Evolutionary conservation across 805 yeast genomes (phyloP).

Genomic region (Kregervanrija delftensis): DNA sequence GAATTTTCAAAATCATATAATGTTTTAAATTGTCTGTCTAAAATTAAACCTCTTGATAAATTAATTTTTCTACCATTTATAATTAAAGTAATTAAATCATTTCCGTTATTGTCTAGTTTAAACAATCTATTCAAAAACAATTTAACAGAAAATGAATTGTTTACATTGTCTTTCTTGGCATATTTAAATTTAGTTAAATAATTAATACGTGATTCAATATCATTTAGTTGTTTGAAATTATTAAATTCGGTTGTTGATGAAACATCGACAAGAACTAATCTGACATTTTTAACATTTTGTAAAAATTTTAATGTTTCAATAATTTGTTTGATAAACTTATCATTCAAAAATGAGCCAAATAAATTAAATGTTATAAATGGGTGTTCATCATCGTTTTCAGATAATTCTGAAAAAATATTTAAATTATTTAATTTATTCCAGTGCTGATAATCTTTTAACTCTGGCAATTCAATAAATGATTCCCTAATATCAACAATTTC

Average conservation of each 20-base stretch:
- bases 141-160: neutral
- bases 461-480: conserved; percentile 3
- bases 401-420: neutral
- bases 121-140: conserved; percentile 1
- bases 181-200: neutral
- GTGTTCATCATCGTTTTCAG: neutral
- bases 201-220: neutral
- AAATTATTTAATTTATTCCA: neutral
- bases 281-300: conserved; percentile 6
- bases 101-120: neutral
- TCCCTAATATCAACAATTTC: conserved; percentile 22
- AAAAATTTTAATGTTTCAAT: conserved; percentile 25
- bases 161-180: neutral
- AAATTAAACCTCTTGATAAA: neutral
- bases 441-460: neutral
- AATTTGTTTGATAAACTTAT: conserved; percentile 37
- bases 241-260: conserved; percentile 5
- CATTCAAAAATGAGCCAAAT: conserved; percentile 47
- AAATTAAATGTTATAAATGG: conserved; percentile 36
- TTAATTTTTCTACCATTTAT: conserved; percentile 49
- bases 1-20: conserved; percentile 8
- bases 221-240: neutral
- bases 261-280: conserved; percentile 16
- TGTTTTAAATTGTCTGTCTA: conserved; percentile 1
- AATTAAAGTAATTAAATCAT: conserved; percentile 1